These are phyloP conservation scores for Alternaria brassicicola DNA, from an alignment of 2,329 filamentous ascomycete genomes.

Conservation along the genomic window DNA sequence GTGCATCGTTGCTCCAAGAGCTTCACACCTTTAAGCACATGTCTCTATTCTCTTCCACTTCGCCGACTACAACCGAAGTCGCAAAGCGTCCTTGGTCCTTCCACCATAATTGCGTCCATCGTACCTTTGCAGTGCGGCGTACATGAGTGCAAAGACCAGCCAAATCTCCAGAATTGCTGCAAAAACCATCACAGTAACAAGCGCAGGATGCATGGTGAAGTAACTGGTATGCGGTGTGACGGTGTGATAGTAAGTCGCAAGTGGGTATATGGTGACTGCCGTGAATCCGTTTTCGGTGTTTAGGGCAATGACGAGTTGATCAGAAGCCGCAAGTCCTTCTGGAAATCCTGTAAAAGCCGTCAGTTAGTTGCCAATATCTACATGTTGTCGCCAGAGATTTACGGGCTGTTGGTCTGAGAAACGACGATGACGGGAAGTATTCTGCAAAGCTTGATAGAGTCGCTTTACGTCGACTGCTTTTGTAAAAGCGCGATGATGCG, in stretches of 20 bases:
- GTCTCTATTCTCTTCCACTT: not conserved
- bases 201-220: not conserved
- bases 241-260: not conserved
- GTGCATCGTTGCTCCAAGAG: not conserved
- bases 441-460: not conserved
- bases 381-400: not conserved
- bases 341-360: not conserved
- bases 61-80: not conserved
- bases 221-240: not conserved
- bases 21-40: not conserved
- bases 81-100: conserved; percentile 1
- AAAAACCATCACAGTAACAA: conserved; percentile 1
- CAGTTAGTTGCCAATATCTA: not conserved
- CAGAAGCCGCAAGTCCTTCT: not conserved
- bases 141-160: conserved; percentile 14
- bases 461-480: not conserved
- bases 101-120: conserved; percentile 3
- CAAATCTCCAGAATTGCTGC: conserved; percentile 7
- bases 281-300: not conserved
- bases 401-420: not conserved
- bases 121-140: conserved; percentile 7
- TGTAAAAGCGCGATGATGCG: not conserved
- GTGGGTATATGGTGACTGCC: not conserved
- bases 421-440: not conserved
- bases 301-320: not conserved